Evolutionary conservation across 345 rosid species (phyloP).

Genomic region (Acer negundo): DNA sequence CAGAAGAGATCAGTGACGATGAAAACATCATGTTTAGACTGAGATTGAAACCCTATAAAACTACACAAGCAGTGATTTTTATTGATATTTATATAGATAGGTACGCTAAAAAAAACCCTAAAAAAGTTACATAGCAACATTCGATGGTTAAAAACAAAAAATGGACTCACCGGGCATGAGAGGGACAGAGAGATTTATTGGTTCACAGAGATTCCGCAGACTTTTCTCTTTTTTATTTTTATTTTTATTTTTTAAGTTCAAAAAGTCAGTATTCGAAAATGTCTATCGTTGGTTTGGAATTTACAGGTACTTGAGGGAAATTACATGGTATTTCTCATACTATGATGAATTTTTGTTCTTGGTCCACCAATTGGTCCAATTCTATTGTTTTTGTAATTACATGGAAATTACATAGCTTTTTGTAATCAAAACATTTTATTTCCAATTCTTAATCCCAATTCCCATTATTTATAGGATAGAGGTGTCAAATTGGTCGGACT

Average conservation of each 20-base stretch:
- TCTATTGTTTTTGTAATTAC: no score
- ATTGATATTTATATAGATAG: not conserved
- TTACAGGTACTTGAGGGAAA: slow-evolving; percentile 27
- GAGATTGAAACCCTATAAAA: slow-evolving; percentile 10
- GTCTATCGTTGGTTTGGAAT: not conserved
- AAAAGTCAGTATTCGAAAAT: not conserved
- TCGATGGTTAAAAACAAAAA: slow-evolving; percentile 9
- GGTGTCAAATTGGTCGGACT: no score
- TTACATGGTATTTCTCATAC: not conserved
- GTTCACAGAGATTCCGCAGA: slow-evolving; percentile 9
- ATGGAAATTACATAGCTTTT: not conserved
- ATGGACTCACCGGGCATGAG: slow-evolving; percentile 17
- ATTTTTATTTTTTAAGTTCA: no score
- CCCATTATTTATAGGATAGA: no score
- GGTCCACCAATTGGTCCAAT: no score
- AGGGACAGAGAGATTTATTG: not conserved
- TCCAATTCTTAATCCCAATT: not conserved
- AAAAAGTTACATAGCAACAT: not conserved
- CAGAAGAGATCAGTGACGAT: not conserved
- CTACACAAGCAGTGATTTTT: not conserved
- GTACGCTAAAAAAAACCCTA: not conserved
- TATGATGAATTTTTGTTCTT: not conserved
- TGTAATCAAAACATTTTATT: not conserved
- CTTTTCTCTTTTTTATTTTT: not conserved
- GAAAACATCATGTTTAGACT: not conserved